phyloP scores from a whole-genome alignment of 2,329 filamentous ascomycete species.

The Talaromyces sp. region DNA sequence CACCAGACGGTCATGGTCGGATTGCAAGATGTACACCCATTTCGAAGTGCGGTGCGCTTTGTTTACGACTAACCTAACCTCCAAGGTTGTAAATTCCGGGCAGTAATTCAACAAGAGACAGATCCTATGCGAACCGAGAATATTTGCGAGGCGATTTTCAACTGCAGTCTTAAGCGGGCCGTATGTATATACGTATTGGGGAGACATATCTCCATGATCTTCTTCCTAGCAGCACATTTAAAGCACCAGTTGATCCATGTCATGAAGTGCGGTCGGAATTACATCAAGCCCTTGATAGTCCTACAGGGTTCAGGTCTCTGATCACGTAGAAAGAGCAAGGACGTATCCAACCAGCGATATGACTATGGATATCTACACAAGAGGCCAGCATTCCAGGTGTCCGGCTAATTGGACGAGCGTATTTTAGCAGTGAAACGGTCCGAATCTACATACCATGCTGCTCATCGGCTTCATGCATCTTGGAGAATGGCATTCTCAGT shows the following conservation, averaged over 20 bases:
- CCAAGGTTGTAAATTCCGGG: not conserved
- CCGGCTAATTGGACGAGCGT: too few species aligned
- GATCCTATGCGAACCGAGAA: not conserved
- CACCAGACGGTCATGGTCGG: not conserved
- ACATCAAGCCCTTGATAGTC: not conserved
- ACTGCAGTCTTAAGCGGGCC: not conserved
- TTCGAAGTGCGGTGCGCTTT: constrained; percentile 1
- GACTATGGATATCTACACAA: not conserved
- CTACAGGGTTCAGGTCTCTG: not conserved
- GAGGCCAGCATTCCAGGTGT: not conserved
- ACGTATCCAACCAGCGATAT: not conserved
- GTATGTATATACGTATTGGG: not conserved
- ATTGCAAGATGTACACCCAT: not conserved
- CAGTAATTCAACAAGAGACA: not conserved
- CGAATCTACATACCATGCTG: not conserved
- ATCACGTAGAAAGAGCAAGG: not conserved
- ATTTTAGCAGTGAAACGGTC: too few species aligned
- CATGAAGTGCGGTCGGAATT: not conserved
- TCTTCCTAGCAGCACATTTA: not conserved
- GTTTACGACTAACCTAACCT: not conserved
- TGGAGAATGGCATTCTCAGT: not conserved
- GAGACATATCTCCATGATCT: not conserved
- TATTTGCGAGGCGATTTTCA: not conserved
- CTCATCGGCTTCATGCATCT: not conserved
- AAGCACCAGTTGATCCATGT: not conserved